phyloP scores from a whole-genome alignment of 2,329 filamentous ascomycete species.

The Sporothrix pseudoabietina region DNA sequence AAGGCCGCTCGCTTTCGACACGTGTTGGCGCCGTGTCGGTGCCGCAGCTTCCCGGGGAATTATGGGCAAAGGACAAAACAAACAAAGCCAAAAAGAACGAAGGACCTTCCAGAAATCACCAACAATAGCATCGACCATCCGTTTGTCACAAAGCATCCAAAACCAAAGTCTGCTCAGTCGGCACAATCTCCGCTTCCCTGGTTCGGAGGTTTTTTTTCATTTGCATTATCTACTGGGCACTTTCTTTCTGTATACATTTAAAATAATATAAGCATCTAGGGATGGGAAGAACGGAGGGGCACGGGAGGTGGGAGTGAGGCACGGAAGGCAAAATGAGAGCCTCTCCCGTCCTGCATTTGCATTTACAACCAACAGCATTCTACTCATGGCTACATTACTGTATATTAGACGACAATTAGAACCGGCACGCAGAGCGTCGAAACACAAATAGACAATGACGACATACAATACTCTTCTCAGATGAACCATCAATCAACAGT shows the following conservation, averaged over 20 bases:
- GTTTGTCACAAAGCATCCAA: neutral
- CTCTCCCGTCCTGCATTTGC: conserved; percentile 12
- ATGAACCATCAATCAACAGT: neutral
- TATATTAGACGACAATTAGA: neutral
- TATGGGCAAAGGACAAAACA: neutral
- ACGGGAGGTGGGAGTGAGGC: neutral
- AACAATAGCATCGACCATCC: neutral
- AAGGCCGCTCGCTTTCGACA: neutral
- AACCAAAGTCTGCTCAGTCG: neutral
- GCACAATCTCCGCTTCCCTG: conserved; percentile 12
- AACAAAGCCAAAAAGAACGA: neutral
- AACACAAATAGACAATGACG: neutral
- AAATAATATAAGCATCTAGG: neutral
- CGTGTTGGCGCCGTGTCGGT: neutral
- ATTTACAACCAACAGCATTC: neutral
- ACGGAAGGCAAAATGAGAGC: conserved; percentile 10
- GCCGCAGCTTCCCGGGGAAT: conserved; percentile 1
- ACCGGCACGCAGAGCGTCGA: neutral
- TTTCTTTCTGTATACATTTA: neutral
- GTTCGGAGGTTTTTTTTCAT: neutral
- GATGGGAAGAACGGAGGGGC: neutral
- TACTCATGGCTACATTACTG: neutral
- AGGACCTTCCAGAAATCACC: neutral
- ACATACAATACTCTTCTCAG: neutral
- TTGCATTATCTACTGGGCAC: neutral